Base-by-base conservation (phyloP, 1,284 basidiomycete genomes). In the Ceratobasidium papillatum region DNA sequence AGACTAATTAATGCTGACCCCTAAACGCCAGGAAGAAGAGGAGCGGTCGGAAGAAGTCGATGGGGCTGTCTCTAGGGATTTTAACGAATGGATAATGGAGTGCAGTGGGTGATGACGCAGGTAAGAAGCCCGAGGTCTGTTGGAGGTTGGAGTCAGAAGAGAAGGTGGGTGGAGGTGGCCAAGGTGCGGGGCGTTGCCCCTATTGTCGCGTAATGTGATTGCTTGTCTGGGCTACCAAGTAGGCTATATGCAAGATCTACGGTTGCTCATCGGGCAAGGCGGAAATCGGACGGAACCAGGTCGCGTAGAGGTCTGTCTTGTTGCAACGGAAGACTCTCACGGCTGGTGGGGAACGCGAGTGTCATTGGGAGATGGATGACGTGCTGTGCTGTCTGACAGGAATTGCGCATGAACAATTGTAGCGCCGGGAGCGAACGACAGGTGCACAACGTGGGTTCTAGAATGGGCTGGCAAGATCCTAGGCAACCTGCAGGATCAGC, bases 81-180 rank as follows among this genome's bases (percentile, higher is more conserved):
- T 54, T 54, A 22, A 12, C 52, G 52, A 54, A 19, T 11, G 11
- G 3, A 32, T 32, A 30, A 32, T 54, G n/a, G 52, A 32, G 52
- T 11, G 4, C 52, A 25, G 14, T 30, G 25, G 9, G 4, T 54
- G 25, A 25, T 54, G 52, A 54, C 52, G 52, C 52, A 14, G 30
- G 27, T 14, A 27, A 32, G 12, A 54, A 19, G 25, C 25, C 25
- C 7, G 51, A 30, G 52, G 52, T 30, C 12, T 11, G 25, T 22
- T 54, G 52, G 52, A 30, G n/a, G 52, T 27, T 54, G 52, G 52
- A 54, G 52, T 54, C 25, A 25, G 51, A 54, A 54, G 51, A 54
- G 27, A 54, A 54, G 51, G 25, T 22, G 52, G 27, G 49, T 51
- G 49, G 49, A 8, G 4, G 49, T 1, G 5, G 27, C 11, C 1